Evolutionary conservation across 306 rosid genomes (phyloP).

Genomic region (Glycyrrhiza uralensis): DNA sequence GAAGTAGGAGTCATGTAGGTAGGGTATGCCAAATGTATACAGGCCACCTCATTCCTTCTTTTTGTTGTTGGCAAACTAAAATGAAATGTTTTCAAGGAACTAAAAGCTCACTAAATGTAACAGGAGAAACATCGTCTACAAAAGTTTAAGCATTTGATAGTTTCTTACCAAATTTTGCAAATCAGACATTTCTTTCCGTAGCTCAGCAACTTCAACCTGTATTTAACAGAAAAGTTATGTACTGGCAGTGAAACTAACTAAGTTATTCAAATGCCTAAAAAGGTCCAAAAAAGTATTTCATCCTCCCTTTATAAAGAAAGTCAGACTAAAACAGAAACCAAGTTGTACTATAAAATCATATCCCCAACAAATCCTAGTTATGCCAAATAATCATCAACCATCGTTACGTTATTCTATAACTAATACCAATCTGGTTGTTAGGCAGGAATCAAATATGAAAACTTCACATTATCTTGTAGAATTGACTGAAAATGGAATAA

Average conservation of each 20-base stretch:
- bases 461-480: neutral
- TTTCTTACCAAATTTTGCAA: conserved; percentile 64
- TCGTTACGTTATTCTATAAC: neutral
- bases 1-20: neutral
- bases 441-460: neutral
- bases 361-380: neutral
- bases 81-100: neutral
- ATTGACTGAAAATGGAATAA: neutral
- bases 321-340: neutral
- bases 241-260: conserved; percentile 4
- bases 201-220: conserved; percentile 69
- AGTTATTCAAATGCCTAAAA: conserved; percentile 6
- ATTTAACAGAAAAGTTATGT: conserved; percentile 29
- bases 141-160: neutral
- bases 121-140: conserved; percentile 1
- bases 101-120: neutral
- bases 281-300: neutral
- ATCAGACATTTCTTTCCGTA: conserved; percentile 42
- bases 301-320: neutral
- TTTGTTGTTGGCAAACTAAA: conserved; percentile 9
- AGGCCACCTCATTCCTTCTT: neutral
- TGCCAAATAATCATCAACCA: neutral
- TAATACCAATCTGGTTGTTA: neutral
- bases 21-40: neutral
- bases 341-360: conserved; percentile 2